Percentiles rank a stretch among this genome's conserved stretches.
Conservation (phyloP, 768 basidiomycete genomes). For the Cyathus striatus region DNA sequence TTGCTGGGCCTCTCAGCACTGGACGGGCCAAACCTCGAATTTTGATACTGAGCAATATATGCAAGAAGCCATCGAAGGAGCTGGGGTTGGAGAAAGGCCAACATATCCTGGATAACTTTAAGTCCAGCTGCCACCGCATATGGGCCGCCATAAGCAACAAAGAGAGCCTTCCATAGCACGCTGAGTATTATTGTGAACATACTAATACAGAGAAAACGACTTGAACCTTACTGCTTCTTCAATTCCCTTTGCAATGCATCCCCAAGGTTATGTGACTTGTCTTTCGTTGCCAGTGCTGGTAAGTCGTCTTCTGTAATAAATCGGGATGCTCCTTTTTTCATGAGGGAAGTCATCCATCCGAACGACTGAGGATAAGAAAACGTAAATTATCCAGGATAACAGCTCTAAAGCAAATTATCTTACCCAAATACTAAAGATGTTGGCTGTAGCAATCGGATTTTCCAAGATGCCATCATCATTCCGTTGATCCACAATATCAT, state of each 20-base stretch:
- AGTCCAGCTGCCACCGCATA: slow-evolving; percentile 57
- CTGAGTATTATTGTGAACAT: slow-evolving; percentile 23
- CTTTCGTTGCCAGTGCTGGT: slow-evolving; percentile 61
- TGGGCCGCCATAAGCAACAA: slow-evolving; percentile 73
- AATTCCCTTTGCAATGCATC: slow-evolving; percentile 55
- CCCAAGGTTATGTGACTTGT: slow-evolving; percentile 70
- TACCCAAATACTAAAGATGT: slow-evolving; percentile 74
- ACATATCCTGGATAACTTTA: slow-evolving; percentile 74
- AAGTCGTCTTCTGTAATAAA: slow-evolving; percentile 85
- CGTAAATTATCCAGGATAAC: slow-evolving; percentile 1
- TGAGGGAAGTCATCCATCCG: slow-evolving; percentile 78
- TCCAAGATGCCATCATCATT: slow-evolving; percentile 37
- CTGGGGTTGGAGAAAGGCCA: slow-evolving; percentile 86
- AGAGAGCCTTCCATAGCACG: slow-evolving; percentile 70
- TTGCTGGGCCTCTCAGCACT: slow-evolving; percentile 23
- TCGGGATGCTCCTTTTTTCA: slow-evolving; percentile 59
- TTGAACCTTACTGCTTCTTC: slow-evolving; percentile 51
- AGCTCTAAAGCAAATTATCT: slow-evolving; percentile 7
- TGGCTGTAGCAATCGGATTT: slow-evolving; percentile 71
- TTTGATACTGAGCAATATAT: slow-evolving; percentile 79
- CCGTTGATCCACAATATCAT: slow-evolving; percentile 21
- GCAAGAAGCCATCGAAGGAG: slow-evolving; percentile 72
- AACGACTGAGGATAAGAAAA: slow-evolving; percentile 46
- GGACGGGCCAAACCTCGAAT: slow-evolving; percentile 28
- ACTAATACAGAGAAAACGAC: neutral